Percentiles rank a stretch among this genome's conserved stretches.
Evolutionary conservation across 2,329 filamentous ascomycete genomes (phyloP).

Genomic region (Beauveria australis): DNA sequence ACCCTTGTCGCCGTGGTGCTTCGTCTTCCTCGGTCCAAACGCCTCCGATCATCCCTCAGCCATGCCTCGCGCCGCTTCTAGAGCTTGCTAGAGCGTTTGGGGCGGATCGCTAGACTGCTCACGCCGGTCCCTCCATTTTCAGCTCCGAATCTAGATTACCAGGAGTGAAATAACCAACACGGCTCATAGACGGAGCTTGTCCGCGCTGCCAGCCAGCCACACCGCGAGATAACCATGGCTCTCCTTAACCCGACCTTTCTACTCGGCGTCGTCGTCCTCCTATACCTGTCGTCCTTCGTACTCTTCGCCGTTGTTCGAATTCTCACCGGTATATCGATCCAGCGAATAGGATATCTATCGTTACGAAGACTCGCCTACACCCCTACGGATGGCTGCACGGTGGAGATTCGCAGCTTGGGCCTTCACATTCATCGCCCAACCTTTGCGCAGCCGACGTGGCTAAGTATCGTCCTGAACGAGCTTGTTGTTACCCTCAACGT

Average conservation of each 20-base stretch:
- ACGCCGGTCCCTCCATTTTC: background rate
- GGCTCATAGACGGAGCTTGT: background rate
- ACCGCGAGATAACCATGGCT: constrained; percentile 39
- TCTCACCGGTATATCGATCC: constrained; percentile 88
- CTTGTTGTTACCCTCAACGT: constrained; percentile 77
- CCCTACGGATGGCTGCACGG: constrained; percentile 76
- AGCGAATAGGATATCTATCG: constrained; percentile 88
- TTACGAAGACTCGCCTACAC: constrained; percentile 85
- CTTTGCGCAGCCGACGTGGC: constrained; percentile 94
- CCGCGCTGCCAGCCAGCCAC: background rate
- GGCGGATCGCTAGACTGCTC: background rate
- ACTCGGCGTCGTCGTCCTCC: constrained; percentile 73
- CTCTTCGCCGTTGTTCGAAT: constrained; percentile 89
- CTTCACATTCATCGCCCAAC: constrained; percentile 86
- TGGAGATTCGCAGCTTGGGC: constrained; percentile 84
- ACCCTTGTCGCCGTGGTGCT: background rate
- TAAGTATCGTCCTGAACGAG: constrained; percentile 83
- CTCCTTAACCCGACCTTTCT: constrained; percentile 71
- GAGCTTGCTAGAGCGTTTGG: constrained; percentile 3
- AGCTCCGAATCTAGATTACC: background rate
- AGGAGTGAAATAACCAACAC: background rate
- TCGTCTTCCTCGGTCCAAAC: background rate
- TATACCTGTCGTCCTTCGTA: constrained; percentile 88
- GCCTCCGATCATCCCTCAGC: background rate
- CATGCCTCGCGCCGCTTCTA: constrained; percentile 1